Evolutionary conservation across 352 stramenopile genomes (phyloP), one percentile per base, ranked within the genome.

Genomic region (Lagenidium sp.): DNA sequence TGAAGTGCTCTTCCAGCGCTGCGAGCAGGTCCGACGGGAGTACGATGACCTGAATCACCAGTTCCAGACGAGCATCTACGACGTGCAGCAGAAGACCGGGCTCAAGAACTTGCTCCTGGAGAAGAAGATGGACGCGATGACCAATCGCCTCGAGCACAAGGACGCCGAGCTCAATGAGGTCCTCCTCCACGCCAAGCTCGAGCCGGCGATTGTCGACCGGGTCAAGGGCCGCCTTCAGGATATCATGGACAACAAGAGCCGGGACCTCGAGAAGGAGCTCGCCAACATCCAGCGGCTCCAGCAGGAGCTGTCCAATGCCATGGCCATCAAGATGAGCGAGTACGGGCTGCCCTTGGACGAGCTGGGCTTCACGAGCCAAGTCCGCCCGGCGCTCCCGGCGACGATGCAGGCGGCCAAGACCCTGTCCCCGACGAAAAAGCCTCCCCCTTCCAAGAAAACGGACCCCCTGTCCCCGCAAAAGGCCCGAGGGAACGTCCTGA

Each of bases 61-160:
- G 40, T 96, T 97, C 53, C 77, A 95, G 50, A 49, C 53, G 10
- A 90, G 78, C 24, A 88, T 97, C 21, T 96, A 94, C 66, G 75
- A 95, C 16, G 87, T 97, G 10, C 85, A 97, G 57, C 94, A 97
- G 35, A 97, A 96, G 54, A 82, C 71, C 6, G 88, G 89, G 15
- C 95, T 98, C 46, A 87, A 95, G 51, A 97, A 96, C 36, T 54
- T 98, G 24, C 51, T 98, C 13, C 69, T 98, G 6, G 94, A 98
- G 55, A 96, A 95, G 47, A 97, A 97, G 50, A 84, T 98, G 48
- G 64, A 64, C 21, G 75, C 77, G 6, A 65, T 97, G 40, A 75
- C 63, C 4, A 49, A 92, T 38, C 72, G 80, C 20, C 70, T 95
- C 6, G 88, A 98, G 45, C 84, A 94, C 47, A 92, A 87, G 25